Base-by-base conservation (phyloP, 2,329 filamentous ascomycete genomes). In the Aquanectria penicillioides region DNA sequence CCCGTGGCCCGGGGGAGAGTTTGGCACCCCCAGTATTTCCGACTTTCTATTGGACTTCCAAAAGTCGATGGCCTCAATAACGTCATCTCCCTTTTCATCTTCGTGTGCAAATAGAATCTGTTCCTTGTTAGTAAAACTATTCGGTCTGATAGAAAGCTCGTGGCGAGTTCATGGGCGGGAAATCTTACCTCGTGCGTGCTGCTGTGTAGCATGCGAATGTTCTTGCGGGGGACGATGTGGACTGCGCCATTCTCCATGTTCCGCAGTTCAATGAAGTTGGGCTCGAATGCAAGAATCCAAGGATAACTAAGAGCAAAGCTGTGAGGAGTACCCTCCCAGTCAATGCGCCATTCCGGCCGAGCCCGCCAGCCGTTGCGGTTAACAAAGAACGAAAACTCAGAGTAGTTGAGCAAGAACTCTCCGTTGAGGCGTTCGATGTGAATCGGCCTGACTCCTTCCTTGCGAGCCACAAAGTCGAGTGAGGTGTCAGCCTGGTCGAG, bases 371-470 rank as follows among this genome's bases (percentile, higher is more conserved):
- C 95, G 75, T 99, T 98, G 70, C 95, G 88, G 78, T 99, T 98
- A 73, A 99, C 95, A 72, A 98, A 99, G 86, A 99, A 99, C 11
- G 93, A 97, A 78, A 97, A 99, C 75, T 99, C 95, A 5, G 93
- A 95, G 79, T 99, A 99, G 77, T 97, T 98, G 64, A 99, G 88
- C 67, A 99, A 78, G 82, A 99, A 99, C 74, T 99, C 95, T 74
- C 94, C 94, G 68, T 96, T 96, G 73, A 98, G 89, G 40, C 95
- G 91, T 77, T 99, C 96, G 67, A 99, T 98, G 72, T 98, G 94
- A 64, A 99, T 96, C 3, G 95, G 94, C 74, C 92, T 93, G 70
- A 95, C 92, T 70, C 92, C 93, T 77, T 98, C 94, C 74, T 95
- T 95, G 57, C 93, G 88, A 18, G 93, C 91, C 46, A 99, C 94